A percentile compares a stretch with the other conserved stretches of the same genome.
Conservation (phyloP, 805 yeast species). For the Ogataea angusta region DNA sequence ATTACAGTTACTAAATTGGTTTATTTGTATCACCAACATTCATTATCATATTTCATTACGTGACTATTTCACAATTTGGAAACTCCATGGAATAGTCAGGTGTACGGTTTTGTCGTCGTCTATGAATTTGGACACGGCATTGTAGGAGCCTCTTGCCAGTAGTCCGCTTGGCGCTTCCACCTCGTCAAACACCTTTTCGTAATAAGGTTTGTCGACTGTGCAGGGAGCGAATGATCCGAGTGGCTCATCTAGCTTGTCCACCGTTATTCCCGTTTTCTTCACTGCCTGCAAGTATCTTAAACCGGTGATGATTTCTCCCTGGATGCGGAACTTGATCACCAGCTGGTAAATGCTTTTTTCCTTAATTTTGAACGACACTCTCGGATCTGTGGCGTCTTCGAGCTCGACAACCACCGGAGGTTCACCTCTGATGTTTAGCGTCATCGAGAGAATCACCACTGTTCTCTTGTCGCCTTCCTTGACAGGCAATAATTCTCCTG, state of each 20-base stretch:
- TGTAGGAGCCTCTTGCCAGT: slow-evolving; percentile 81
- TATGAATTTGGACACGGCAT: slow-evolving; percentile 75
- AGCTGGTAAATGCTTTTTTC: slow-evolving; percentile 75
- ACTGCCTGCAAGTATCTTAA: slow-evolving; percentile 80
- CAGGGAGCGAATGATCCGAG: slow-evolving; percentile 90
- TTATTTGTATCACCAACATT: slow-evolving; percentile 11
- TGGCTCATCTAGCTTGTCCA: slow-evolving; percentile 83
- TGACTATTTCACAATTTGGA: slow-evolving; percentile 62
- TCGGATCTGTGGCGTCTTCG: slow-evolving; percentile 49
- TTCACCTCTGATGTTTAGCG: slow-evolving; percentile 64
- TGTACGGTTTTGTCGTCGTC: slow-evolving; percentile 83
- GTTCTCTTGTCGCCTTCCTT: slow-evolving; percentile 69
- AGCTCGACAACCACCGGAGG: slow-evolving; percentile 65
- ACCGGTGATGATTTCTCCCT: slow-evolving; percentile 82
- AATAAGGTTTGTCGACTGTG: slow-evolving; percentile 74
- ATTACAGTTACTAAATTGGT: slow-evolving; percentile 10
- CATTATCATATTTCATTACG: slow-evolving; percentile 3
- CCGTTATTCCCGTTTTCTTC: slow-evolving; percentile 83
- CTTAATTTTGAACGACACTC: slow-evolving; percentile 69
- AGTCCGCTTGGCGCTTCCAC: slow-evolving; percentile 92
- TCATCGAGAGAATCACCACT: slow-evolving; percentile 78
- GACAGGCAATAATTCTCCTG: slow-evolving; percentile 57
- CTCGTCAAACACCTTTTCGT: slow-evolving; percentile 63
- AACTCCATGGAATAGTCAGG: slow-evolving; percentile 78
- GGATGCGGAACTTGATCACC: slow-evolving; percentile 75